These are phyloP conservation scores for Exobasidium rhododendri DNA, from an alignment of 1,284 basidiomycete species.

Conservation along the genomic window DNA sequence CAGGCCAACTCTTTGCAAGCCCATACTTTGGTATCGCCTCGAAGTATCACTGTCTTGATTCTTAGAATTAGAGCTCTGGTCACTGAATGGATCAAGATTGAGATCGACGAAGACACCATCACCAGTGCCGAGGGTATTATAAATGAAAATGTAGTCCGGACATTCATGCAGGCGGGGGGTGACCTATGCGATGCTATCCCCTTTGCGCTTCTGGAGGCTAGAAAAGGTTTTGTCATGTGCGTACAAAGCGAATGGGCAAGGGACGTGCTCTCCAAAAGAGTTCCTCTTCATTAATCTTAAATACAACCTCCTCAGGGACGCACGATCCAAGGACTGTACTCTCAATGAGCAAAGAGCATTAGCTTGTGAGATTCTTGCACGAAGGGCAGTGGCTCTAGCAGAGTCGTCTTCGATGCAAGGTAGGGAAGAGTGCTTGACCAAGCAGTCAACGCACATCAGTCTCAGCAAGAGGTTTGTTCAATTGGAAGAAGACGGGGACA, in stretches of 20 bases:
- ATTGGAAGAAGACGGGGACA: slow-evolving; percentile 36
- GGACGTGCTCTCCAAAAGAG: neutral
- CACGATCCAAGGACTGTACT: neutral
- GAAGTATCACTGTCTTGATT: slow-evolving; percentile 34
- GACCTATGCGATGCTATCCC: slow-evolving; percentile 42
- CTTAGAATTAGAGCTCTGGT: slow-evolving; percentile 32
- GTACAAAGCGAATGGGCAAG: slow-evolving; percentile 18
- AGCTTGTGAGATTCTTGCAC: slow-evolving; percentile 38
- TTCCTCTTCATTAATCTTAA: too few species aligned
- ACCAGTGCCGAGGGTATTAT: slow-evolving; percentile 33
- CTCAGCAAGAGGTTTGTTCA: slow-evolving; percentile 38
- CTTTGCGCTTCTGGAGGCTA: slow-evolving; percentile 36
- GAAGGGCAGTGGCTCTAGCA: slow-evolving; percentile 33
- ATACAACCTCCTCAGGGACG: slow-evolving; percentile 4
- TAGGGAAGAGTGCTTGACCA: slow-evolving; percentile 11
- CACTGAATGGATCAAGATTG: slow-evolving; percentile 30
- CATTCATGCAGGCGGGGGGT: slow-evolving; percentile 37
- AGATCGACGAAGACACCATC: slow-evolving; percentile 36
- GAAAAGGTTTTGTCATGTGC: slow-evolving; percentile 23
- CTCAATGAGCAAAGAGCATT: slow-evolving; percentile 19
- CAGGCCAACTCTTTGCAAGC: too few species aligned
- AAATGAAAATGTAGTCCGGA: slow-evolving; percentile 24
- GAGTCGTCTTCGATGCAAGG: slow-evolving; percentile 15
- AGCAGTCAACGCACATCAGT: slow-evolving; percentile 18
- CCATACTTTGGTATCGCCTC: slow-evolving; percentile 19